Evolutionary conservation across 2,329 filamentous ascomycete genomes (phyloP).

Genomic region (Fusarium phyllophilum): DNA sequence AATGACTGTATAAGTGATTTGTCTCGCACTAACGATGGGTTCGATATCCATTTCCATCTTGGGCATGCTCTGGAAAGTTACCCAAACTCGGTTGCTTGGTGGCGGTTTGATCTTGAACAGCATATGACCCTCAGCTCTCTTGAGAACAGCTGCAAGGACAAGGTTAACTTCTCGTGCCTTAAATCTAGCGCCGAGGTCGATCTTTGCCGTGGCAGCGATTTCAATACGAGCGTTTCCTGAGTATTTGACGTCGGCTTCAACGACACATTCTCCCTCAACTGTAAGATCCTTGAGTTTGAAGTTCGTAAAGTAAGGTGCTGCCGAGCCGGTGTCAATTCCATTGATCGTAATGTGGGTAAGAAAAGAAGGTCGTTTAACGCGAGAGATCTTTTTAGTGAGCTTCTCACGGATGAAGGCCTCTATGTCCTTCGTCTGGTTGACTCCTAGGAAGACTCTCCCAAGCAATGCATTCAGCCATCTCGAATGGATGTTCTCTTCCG

Average conservation of each 20-base stretch:
- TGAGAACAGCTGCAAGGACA: slow-evolving; percentile 85
- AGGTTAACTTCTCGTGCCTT: slow-evolving; percentile 91
- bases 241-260: slow-evolving; percentile 90
- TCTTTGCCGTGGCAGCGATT: slow-evolving; percentile 89
- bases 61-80: slow-evolving; percentile 92
- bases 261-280: slow-evolving; percentile 87
- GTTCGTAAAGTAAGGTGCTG: slow-evolving; percentile 89
- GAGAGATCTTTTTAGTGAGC: slow-evolving; percentile 94
- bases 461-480: slow-evolving; percentile 94
- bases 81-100: slow-evolving; percentile 95
- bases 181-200: slow-evolving; percentile 89
- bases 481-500: slow-evolving; percentile 89
- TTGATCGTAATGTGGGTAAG: slow-evolving; percentile 86
- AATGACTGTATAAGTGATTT: slow-evolving; percentile 94
- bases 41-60: slow-evolving; percentile 95
- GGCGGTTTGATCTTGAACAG: slow-evolving; percentile 91
- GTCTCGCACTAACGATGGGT: slow-evolving; percentile 92
- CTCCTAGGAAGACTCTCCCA: slow-evolving; percentile 84
- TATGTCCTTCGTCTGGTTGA: slow-evolving; percentile 86
- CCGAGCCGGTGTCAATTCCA: slow-evolving; percentile 85
- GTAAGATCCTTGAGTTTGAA: slow-evolving; percentile 88
- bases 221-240: slow-evolving; percentile 89
- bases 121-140: slow-evolving; percentile 85
- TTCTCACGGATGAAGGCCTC: slow-evolving; percentile 84
- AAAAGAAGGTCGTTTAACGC: slow-evolving; percentile 91